These are phyloP conservation scores for Penicillium hordei DNA, from an alignment of 2,329 filamentous ascomycete species.

Conservation along the genomic window DNA sequence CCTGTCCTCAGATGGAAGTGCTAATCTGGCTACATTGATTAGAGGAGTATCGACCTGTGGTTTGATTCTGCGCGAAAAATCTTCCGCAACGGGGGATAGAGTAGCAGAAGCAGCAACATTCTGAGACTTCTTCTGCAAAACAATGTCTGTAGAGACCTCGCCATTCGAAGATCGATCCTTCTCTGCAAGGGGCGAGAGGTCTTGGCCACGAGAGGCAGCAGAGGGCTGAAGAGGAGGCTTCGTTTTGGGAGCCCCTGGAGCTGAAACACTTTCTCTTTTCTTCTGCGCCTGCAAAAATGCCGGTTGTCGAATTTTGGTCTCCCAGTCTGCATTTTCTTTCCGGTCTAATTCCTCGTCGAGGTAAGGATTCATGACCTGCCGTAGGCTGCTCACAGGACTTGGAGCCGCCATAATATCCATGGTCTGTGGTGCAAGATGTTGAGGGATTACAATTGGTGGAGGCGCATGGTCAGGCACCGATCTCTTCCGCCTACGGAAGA, in stretches of 20 bases:
- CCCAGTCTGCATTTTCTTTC: slow-evolving; percentile 27
- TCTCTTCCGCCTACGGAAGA: slow-evolving; percentile 92
- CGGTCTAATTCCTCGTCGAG: slow-evolving; percentile 45
- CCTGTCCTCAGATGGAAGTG: slow-evolving; percentile 25
- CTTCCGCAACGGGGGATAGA: slow-evolving; percentile 32
- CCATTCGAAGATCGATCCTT: slow-evolving; percentile 29
- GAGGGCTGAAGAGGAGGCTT: slow-evolving; percentile 33
- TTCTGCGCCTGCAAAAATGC: slow-evolving; percentile 22
- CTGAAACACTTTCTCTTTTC: slow-evolving; percentile 28
- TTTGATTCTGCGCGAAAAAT: slow-evolving; percentile 25
- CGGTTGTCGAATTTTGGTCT: slow-evolving; percentile 20
- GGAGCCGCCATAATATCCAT: slow-evolving; percentile 36
- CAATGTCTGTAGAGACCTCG: slow-evolving; percentile 21
- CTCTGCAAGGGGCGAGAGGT: slow-evolving; percentile 37
- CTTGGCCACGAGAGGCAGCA: slow-evolving; percentile 23
- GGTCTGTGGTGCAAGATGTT: slow-evolving; percentile 44
- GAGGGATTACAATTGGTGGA: slow-evolving; percentile 55
- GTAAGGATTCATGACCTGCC: slow-evolving; percentile 85
- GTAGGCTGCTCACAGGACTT: slow-evolving; percentile 75
- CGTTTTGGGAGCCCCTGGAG: slow-evolving; percentile 25
- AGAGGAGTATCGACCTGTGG: slow-evolving; percentile 23
- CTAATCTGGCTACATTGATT: slow-evolving; percentile 28
- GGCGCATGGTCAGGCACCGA: slow-evolving; percentile 69
- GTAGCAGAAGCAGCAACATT: slow-evolving; percentile 16
- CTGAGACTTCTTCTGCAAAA: slow-evolving; percentile 19